phyloP scores from a whole-genome alignment of 441 rosid genomes.

The Corymbia calophylla region DNA sequence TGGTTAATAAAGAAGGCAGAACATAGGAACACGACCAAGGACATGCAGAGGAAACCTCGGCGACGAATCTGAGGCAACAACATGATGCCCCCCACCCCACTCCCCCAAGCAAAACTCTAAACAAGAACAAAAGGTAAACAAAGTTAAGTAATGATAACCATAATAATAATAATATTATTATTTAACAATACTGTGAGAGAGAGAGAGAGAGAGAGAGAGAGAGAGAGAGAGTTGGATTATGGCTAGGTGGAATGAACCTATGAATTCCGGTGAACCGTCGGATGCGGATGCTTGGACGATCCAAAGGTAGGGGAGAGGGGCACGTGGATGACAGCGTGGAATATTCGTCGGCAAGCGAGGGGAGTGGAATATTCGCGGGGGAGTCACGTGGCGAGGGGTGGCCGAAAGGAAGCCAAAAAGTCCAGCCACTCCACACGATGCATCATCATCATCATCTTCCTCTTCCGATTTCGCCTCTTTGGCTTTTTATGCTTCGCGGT shows the following conservation, averaged over 20 bases:
- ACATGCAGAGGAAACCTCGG: constrained; percentile 47
- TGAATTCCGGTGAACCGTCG: neutral
- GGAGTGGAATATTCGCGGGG: constrained; percentile 3
- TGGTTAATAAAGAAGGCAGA: neutral
- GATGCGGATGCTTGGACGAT: neutral
- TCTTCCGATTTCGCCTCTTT: neutral
- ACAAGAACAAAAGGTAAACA: neutral
- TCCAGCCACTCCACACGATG: neutral
- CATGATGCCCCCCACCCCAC: constrained; percentile 1
- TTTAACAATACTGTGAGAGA: neutral
- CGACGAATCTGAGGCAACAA: constrained; percentile 47
- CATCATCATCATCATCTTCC: neutral
- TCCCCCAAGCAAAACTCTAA: neutral
- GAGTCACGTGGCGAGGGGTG: constrained; percentile 27
- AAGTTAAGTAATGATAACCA: neutral
- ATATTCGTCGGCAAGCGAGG: constrained; percentile 18
- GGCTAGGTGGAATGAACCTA: neutral
- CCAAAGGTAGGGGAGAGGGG: neutral
- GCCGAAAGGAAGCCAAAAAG: neutral
- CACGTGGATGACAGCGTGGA: constrained; percentile 31
- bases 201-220: neutral
- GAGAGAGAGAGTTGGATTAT: neutral
- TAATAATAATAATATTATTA: neutral
- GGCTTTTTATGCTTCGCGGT: neutral
- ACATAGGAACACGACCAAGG: neutral